phyloP scores from a whole-genome alignment of 208 protist species.

The Acanthamoeba polyphaga region DNA sequence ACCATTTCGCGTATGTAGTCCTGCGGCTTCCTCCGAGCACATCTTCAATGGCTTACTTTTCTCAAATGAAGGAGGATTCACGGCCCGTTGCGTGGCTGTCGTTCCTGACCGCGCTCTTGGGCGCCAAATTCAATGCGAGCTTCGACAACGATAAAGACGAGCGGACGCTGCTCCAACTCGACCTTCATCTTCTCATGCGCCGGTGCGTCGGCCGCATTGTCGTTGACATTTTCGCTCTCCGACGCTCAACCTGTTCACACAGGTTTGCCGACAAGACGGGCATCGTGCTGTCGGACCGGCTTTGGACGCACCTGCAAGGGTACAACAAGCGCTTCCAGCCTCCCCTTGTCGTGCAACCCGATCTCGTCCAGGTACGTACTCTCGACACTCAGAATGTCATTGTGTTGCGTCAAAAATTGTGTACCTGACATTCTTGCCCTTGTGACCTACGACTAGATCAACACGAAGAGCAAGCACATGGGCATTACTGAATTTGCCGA shows the following conservation, averaged over 20 bases:
- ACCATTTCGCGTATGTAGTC: constrained; percentile 20
- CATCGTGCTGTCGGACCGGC: constrained; percentile 3
- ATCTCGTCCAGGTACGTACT: constrained; percentile 44
- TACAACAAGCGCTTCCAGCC: constrained; percentile 42
- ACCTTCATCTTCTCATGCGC: neutral
- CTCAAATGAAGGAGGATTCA: constrained; percentile 4
- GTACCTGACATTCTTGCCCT: no score
- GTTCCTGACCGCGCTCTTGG: neutral
- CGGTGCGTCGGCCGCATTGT: neutral
- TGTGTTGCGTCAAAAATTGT: no score
- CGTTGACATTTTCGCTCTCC: no score
- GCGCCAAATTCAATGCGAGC: constrained; percentile 14
- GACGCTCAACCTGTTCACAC: neutral
- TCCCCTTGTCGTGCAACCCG: constrained; percentile 51
- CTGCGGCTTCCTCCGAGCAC: no score
- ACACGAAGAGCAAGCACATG: constrained; percentile 65
- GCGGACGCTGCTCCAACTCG: neutral
- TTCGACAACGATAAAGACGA: constrained; percentile 10
- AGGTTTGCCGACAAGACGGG: constrained; percentile 62
- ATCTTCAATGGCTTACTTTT: no score
- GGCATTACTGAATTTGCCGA: constrained; percentile 56
- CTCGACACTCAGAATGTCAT: no score
- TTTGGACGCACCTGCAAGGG: neutral
- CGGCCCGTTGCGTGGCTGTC: constrained; percentile 50
- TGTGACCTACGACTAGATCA: no score